A percentile compares a stretch with the other conserved stretches of the same genome.
Conservation (phyloP, 177 flowering plant species). For the Vitis hybrid region DNA sequence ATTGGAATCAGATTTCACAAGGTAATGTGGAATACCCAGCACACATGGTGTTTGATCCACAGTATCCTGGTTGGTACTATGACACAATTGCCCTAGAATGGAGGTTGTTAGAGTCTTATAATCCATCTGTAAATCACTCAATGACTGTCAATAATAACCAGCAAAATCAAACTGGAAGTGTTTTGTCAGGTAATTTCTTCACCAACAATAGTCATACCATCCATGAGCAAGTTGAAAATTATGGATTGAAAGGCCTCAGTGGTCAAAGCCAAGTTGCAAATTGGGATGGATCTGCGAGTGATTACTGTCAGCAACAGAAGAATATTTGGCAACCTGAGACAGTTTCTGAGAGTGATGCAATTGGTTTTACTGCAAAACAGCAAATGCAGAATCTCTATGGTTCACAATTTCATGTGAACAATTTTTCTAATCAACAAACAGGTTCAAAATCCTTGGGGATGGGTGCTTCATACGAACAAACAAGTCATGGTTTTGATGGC, state of each 20-base stretch:
- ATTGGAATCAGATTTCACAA: constrained; percentile 53
- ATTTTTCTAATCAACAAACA: constrained; percentile 2
- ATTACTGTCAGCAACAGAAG: constrained; percentile 1
- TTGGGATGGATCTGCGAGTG: constrained; percentile 3
- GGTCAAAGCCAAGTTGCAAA: constrained; percentile 7
- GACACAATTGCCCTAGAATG: constrained; percentile 73
- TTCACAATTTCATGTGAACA: constrained; percentile 4
- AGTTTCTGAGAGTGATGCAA: constrained; percentile 6
- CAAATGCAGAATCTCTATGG: constrained; percentile 3
- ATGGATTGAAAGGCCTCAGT: not conserved
- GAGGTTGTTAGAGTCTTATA: constrained; percentile 60
- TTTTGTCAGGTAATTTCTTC: constrained; percentile 40
- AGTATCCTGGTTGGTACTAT: constrained; percentile 94
- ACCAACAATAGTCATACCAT: constrained; percentile 9
- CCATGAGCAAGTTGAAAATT: constrained; percentile 7
- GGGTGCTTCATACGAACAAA: not conserved
- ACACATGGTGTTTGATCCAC: constrained; percentile 91
- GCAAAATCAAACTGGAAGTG: constrained; percentile 31
- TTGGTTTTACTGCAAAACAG: not conserved
- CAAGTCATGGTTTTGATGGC: not conserved
- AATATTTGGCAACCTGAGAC: constrained; percentile 15
- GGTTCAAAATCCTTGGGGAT: not conserved
- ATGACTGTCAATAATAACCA: constrained; percentile 29
- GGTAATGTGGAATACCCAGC: constrained; percentile 59
- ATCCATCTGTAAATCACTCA: constrained; percentile 30